These are phyloP conservation scores for Areca catechu DNA, from an alignment of 176 grass and related monocot species.

Conservation along the genomic window DNA sequence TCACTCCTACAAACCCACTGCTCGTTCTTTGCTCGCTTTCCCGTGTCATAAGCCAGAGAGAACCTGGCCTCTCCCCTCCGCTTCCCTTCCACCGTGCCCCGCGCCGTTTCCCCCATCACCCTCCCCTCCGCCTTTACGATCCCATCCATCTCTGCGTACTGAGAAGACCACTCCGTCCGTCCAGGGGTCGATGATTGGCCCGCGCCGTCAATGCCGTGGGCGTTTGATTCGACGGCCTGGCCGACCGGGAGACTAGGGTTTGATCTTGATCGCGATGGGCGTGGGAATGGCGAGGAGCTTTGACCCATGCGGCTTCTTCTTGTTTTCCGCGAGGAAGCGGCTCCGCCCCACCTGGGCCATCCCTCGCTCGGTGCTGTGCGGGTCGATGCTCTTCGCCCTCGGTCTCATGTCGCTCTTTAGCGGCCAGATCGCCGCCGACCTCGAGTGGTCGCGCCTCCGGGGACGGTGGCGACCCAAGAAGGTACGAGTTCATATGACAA, in stretches of 20 bases:
- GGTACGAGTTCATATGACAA: slow-evolving; percentile 19
- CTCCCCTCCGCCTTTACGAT: too few species aligned
- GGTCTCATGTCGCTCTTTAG: slow-evolving; percentile 74
- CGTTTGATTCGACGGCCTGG: too few species aligned
- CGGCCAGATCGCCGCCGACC: slow-evolving; percentile 69
- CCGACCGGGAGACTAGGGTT: not conserved
- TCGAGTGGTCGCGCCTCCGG: slow-evolving; percentile 71
- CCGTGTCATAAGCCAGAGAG: too few species aligned
- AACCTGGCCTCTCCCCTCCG: too few species aligned
- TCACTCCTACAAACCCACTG: too few species aligned
- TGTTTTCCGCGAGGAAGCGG: slow-evolving; percentile 9
- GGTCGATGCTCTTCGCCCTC: slow-evolving; percentile 47
- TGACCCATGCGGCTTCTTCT: slow-evolving; percentile 6
- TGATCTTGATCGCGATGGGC: slow-evolving; percentile 1
- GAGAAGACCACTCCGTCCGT: too few species aligned
- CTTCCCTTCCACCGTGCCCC: too few species aligned
- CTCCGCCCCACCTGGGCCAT: slow-evolving; percentile 20
- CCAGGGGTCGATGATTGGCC: too few species aligned
- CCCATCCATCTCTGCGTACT: too few species aligned
- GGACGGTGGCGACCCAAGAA: slow-evolving; percentile 49
- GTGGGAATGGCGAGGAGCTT: slow-evolving; percentile 39
- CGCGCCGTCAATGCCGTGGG: too few species aligned
- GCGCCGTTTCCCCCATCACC: too few species aligned
- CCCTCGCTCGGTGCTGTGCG: slow-evolving; percentile 41
- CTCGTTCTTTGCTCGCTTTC: too few species aligned